These are phyloP conservation scores for Annulohypoxylon nitens DNA, from an alignment of 495 filamentous ascomycete species.

Conservation along the genomic window DNA sequence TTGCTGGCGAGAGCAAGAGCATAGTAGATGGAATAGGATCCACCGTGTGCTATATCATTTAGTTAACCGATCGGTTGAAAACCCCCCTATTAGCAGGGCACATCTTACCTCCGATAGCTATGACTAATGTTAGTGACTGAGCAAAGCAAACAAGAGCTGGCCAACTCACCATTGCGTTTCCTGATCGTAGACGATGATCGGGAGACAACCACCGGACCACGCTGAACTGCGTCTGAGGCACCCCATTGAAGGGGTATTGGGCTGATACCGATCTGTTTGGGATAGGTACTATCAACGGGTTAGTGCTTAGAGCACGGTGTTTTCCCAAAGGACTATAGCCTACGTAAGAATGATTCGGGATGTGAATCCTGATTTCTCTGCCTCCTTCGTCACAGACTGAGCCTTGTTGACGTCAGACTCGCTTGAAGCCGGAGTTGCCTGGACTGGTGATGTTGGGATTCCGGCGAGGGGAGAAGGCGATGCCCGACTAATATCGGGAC, in stretches of 20 bases:
- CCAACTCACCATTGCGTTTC: constrained; percentile 81
- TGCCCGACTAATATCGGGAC: constrained; percentile 35
- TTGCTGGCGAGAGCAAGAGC: constrained; percentile 93
- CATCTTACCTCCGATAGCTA: constrained; percentile 64
- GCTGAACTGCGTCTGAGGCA: constrained; percentile 73
- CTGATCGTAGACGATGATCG: constrained; percentile 80
- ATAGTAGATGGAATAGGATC: constrained; percentile 98
- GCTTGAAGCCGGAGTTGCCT: constrained; percentile 31
- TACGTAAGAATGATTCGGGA: constrained; percentile 76
- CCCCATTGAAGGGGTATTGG: constrained; percentile 93
- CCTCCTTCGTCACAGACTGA: constrained; percentile 27
- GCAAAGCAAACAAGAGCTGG: constrained; percentile 2
- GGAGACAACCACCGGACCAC: constrained; percentile 94
- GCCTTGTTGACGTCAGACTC: constrained; percentile 41
- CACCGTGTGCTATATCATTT: constrained; percentile 78
- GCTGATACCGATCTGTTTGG: constrained; percentile 92
- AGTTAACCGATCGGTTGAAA: constrained; percentile 23
- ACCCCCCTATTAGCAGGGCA: background rate
- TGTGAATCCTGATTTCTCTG: constrained; percentile 56
- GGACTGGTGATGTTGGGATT: constrained; percentile 29
- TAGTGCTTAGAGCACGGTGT: constrained; percentile 25
- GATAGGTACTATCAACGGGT: constrained; percentile 82
- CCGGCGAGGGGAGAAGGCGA: constrained; percentile 31
- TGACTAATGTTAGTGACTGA: constrained; percentile 22
- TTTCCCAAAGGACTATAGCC: constrained; percentile 24